Base-by-base conservation (phyloP, 2,329 filamentous ascomycete species). In the Lanzia echinophila region DNA sequence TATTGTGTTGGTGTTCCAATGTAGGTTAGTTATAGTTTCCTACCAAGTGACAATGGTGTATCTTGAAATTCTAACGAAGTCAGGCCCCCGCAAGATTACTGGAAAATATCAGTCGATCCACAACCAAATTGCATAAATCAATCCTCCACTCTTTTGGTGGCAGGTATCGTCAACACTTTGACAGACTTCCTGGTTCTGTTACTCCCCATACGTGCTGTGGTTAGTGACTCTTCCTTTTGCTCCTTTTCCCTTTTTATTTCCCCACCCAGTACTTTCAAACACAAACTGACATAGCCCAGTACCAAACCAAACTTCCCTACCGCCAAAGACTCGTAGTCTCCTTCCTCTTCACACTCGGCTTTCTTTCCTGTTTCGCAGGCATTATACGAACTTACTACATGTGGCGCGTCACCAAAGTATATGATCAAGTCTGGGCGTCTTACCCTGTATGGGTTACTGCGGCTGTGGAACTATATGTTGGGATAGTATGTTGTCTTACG, bases 131-230 rank as follows among this genome's bases (percentile, higher is more conserved):
- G 76, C 44, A 74, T 79, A 38, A 62, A 78, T 24, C 71, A 83
- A 56, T 72, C 75, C 2, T 68, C 70, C 0, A 77, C 80, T 48
- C 72, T 81, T 28, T 71, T 79, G 31, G 72, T 73, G 34, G 73
- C 81, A 34, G 79, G 81, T 2, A 75, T 79, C 28, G 73, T 82
- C 58, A 84, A 84, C 65, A 82, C 82, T 45, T 62, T 77, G 42
- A 82, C 79, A 6, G 80, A 85, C 64, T 73, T 84, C 42, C 63
- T 77, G 11, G 73, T 78, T n/a, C 76, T 78, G 34, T 62, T 75
- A 0, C 67, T 82, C 3, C 79, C 78, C 1, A 73, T 81, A 44
- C 70, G 70, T 28, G 47, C 50, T 33, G 50, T 53, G 36, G 50
- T 53, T 42, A 20, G 52, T 54, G 7, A 13, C 17, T 22, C 7